Evolutionary conservation across 1,284 basidiomycete species (phyloP), one percentile per base, ranked within the genome.

Genomic region (Tilletia horrida): DNA sequence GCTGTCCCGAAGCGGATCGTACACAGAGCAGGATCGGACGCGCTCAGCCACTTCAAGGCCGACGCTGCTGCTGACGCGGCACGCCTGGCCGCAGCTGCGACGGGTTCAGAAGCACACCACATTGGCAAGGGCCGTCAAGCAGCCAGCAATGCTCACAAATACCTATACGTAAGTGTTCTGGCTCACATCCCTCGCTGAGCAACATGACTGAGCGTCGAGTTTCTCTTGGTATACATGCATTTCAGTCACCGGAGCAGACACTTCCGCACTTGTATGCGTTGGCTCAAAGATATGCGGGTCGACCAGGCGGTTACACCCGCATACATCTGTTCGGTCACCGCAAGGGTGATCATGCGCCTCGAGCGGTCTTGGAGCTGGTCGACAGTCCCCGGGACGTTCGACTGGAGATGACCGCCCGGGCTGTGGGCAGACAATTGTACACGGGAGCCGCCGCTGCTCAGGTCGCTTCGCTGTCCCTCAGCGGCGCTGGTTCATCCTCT

Each of bases 231-330:
- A 40, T 40, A 7, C 29, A n/a, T 14, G n/a, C n/a, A n/a, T n/a
- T n/a, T n/a, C 63, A 64, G 44, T 67, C 70, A 7, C 73, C 65
- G 66, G 75, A 64, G 70, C 79, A 68, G 87, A 88, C 62, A 42
- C 83, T 93, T 25, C 87, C 89, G 21, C 94, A 94, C 82, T 93
- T 97, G 81, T 85, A 85, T 11, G 87, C 88, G 6, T 88, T 97
- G 66, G 88, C 92, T 0, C 81, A 88, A 72, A 89, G 96, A 55
- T 99, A 97, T 83, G 86, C 87, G 0, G 81, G 86, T 23, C 87
- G 96, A 4, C 89, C 89, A 3, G 96, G 96, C 11, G 96, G 96
- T 7, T 99, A 97, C 85, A 98, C 96, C 7, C 88, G 96, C 29
- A 89, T 98, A 71, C 89, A 93, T 82, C 91, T 90, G 80, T 91